Evolutionary conservation across 2,329 filamentous ascomycete species (phyloP).

Genomic region (Diaporthe velutina): DNA sequence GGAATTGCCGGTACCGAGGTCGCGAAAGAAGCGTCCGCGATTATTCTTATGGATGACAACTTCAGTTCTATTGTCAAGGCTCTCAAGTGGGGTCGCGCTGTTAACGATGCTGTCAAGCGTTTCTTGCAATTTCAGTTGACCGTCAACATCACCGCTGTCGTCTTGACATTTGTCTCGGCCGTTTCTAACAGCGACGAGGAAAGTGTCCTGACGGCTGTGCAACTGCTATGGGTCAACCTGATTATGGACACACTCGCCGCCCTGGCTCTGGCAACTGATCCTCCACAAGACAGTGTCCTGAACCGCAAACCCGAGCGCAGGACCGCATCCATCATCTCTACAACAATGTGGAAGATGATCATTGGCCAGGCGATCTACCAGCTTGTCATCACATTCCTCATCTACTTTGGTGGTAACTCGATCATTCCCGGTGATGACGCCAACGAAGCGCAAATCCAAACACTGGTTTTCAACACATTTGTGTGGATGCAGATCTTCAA

Average conservation of each 20-base stretch:
- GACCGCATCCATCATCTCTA: conserved; percentile 77
- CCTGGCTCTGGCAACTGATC: conserved; percentile 88
- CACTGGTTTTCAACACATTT: conserved; percentile 96
- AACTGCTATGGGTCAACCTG: conserved; percentile 95
- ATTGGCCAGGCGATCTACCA: conserved; percentile 93
- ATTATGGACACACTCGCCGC: conserved; percentile 98
- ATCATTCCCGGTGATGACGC: conserved; percentile 55
- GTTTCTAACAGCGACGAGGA: conserved; percentile 77
- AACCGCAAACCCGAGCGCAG: conserved; percentile 78
- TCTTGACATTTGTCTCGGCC: conserved; percentile 88
- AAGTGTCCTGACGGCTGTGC: conserved; percentile 88
- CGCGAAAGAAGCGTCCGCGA: conserved; percentile 86
- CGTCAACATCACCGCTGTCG: conserved; percentile 92
- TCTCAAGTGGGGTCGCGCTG: conserved; percentile 82
- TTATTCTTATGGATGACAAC: conserved; percentile 90
- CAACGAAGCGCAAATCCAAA: conserved; percentile 69
- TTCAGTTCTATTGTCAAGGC: conserved; percentile 90
- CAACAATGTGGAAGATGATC: conserved; percentile 99
- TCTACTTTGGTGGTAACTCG: conserved; percentile 71
- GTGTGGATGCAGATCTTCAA: conserved; percentile 99
- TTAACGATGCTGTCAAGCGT: conserved; percentile 83
- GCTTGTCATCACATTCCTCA: conserved; percentile 80
- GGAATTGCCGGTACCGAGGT: conserved; percentile 87
- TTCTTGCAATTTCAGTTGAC: conserved; percentile 84
- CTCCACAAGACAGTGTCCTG: conserved; percentile 84